Conservation (phyloP, 441 rosid species). For the Croton laevigatus region DNA sequence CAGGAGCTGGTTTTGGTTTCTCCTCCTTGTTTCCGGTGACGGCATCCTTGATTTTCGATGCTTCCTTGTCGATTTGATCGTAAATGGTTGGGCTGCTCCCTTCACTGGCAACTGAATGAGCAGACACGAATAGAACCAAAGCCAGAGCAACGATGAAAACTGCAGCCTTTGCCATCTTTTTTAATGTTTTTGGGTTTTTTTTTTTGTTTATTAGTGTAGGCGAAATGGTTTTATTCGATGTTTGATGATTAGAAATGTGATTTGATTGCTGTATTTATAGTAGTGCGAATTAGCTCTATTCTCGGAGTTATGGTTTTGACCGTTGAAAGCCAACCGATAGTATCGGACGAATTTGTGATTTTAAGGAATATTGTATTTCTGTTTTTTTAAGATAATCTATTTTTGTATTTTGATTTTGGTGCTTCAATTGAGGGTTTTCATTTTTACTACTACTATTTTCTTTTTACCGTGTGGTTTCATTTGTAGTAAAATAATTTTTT, state of each 20-base stretch:
- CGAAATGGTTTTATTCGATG: neutral
- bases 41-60: neutral
- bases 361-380: no score
- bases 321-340: neutral
- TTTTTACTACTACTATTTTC: no score
- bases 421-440: no score
- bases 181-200: neutral
- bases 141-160: slow-evolving; percentile 14
- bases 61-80: neutral
- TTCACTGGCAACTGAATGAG: neutral
- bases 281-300: neutral
- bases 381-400: no score
- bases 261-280: slow-evolving; percentile 1
- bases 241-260: neutral
- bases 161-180: slow-evolving; percentile 28
- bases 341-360: no score
- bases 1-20: neutral
- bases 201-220: no score
- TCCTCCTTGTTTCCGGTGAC: neutral
- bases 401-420: no score
- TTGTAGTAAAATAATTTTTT: no score
- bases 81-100: neutral
- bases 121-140: slow-evolving; percentile 16
- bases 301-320: neutral
- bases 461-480: no score